phyloP scores from a whole-genome alignment of 2,329 filamentous ascomycete species.

The Fusarium sp. region DNA sequence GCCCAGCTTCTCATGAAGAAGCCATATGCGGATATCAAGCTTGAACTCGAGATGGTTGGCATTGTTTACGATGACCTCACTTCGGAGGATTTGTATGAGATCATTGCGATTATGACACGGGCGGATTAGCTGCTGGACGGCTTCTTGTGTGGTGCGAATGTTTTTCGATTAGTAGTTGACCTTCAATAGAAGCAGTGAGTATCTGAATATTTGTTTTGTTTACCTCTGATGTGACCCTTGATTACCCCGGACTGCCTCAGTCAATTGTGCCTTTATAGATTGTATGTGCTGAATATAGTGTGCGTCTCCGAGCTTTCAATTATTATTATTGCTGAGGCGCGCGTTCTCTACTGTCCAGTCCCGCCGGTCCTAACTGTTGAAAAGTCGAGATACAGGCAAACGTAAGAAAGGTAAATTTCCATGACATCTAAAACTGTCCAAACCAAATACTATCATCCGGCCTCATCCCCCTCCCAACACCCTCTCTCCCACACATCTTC shows the following conservation, averaged over 20 bases:
- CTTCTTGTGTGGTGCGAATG: neutral
- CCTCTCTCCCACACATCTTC: conserved; percentile 46
- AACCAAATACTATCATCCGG: conserved; percentile 53
- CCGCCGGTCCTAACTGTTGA: no score
- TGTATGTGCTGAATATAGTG: no score
- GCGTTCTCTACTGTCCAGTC: no score
- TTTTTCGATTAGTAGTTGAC: neutral
- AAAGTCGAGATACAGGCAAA: no score
- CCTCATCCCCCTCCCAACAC: conserved; percentile 48
- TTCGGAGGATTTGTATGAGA: neutral
- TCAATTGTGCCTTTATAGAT: accelerated
- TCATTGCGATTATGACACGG: neutral
- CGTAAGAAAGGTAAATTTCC: accelerated
- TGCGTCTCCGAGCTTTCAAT: accelerated
- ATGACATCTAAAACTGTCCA: conserved; percentile 41
- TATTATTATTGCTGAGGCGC: no score
- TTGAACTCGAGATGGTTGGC: neutral
- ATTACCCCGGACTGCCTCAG: accelerated
- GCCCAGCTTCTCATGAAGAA: neutral
- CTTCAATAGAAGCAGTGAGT: neutral
- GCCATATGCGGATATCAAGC: neutral
- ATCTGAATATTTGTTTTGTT: accelerated
- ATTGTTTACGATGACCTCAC: neutral
- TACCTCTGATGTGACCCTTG: accelerated
- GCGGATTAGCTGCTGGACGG: neutral